Conservation (phyloP, 1,139 yeast species). For the Martiniozyma asiatica region DNA sequence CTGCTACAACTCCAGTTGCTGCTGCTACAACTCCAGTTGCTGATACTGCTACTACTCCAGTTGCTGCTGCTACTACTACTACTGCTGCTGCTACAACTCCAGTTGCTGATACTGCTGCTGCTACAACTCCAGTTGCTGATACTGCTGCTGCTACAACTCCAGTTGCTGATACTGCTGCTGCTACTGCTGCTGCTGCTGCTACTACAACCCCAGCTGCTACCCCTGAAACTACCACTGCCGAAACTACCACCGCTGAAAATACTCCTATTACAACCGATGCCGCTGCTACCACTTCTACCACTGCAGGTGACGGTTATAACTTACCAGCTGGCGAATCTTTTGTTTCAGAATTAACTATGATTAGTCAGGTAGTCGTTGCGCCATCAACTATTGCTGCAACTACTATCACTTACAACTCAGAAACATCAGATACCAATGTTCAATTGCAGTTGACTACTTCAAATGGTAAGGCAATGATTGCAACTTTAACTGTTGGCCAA, state of each 20-base stretch:
- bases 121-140: too few relatives aligned
- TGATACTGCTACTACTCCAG: too few relatives aligned
- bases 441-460: constrained; percentile 10
- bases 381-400: constrained; percentile 14
- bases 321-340: constrained; percentile 12
- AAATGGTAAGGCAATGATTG: constrained; percentile 11
- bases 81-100: too few relatives aligned
- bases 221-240: too few relatives aligned
- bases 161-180: constrained; percentile 17
- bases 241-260: constrained; percentile 5
- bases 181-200: constrained; percentile 25
- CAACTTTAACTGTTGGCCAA: constrained; percentile 9
- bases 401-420: constrained; percentile 10
- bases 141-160: constrained; percentile 10
- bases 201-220: constrained; percentile 8
- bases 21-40: too few relatives aligned
- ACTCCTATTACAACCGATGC: constrained; percentile 4
- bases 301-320: constrained; percentile 9
- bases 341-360: constrained; percentile 23
- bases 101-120: too few relatives aligned
- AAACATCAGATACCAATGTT: constrained; percentile 9
- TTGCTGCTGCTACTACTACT: too few relatives aligned
- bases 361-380: constrained; percentile 9
- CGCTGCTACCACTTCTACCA: constrained; percentile 19
- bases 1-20: too few relatives aligned